Conservation (phyloP, 2,329 filamentous ascomycete species). For the Hypoxylon sp. region DNA sequence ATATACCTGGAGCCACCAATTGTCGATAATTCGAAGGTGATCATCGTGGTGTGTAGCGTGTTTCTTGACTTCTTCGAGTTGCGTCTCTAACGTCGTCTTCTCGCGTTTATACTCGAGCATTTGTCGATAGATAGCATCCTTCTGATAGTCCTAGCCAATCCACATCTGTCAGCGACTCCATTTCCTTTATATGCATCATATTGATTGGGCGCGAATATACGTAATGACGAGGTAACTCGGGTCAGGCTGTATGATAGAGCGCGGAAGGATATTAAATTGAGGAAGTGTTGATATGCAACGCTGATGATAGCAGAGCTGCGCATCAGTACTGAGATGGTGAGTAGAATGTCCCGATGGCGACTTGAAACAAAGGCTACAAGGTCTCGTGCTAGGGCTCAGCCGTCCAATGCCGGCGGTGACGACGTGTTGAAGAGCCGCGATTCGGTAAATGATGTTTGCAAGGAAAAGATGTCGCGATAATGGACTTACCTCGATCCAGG, state of each 20-base stretch:
- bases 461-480: constrained; percentile 36
- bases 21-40: constrained; percentile 88
- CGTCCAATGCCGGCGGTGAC: constrained; percentile 25
- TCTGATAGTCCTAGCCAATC: constrained; percentile 80
- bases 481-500: constrained; percentile 74
- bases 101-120: constrained; percentile 99
- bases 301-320: constrained; percentile 47
- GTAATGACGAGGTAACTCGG: constrained; percentile 45
- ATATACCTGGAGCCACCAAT: constrained; percentile 92
- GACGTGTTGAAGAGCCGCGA: constrained; percentile 33
- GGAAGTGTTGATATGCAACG: constrained; percentile 40
- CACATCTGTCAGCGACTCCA: constrained; percentile 53
- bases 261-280: constrained; percentile 39
- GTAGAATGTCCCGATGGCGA: constrained; percentile 47
- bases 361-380: constrained; percentile 40
- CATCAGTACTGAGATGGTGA: constrained; percentile 53
- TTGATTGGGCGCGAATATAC: constrained; percentile 44
- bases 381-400: constrained; percentile 37
- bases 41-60: constrained; percentile 87
- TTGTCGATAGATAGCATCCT: constrained; percentile 95
- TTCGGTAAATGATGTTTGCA: constrained; percentile 29
- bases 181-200: constrained; percentile 40
- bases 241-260: constrained; percentile 42
- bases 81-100: constrained; percentile 82
- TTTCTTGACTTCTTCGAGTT: constrained; percentile 83